A percentile compares a stretch with the other conserved stretches of the same genome.
phyloP scores from a whole-genome alignment of 208 protist species.

The Wallacemonas collosoma region DNA sequence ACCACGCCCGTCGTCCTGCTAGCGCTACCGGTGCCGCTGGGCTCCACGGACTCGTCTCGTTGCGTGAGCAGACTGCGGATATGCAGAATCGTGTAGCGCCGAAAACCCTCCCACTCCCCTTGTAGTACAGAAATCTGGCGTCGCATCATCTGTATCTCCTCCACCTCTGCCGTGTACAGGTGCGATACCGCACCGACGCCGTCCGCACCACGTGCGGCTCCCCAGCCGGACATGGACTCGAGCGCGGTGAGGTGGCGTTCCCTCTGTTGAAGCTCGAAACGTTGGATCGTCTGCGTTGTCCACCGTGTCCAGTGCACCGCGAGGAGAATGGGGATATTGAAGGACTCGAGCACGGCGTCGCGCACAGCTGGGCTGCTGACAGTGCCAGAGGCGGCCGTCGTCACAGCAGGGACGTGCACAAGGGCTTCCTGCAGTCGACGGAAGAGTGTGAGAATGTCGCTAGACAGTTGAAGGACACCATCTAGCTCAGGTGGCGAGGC shows the following conservation, averaged over 20 bases:
- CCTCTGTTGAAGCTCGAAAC: slow-evolving; percentile 29
- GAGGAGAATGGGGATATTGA: slow-evolving; percentile 35
- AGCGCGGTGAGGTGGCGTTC: slow-evolving; percentile 22
- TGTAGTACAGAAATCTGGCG: slow-evolving; percentile 34
- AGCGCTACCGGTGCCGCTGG: background rate
- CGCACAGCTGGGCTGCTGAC: slow-evolving; percentile 12
- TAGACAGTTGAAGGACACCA: slow-evolving; percentile 30
- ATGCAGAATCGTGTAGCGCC: slow-evolving; percentile 38
- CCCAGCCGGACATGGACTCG: slow-evolving; percentile 4
- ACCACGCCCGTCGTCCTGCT: background rate
- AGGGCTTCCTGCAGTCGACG: slow-evolving; percentile 22
- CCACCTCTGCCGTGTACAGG: slow-evolving; percentile 31
- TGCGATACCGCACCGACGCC: slow-evolving; percentile 24
- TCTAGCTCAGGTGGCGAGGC: slow-evolving; percentile 40
- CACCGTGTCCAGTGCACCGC: slow-evolving; percentile 42
- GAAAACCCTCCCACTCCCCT: slow-evolving; percentile 62
- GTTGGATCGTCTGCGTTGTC: slow-evolving; percentile 25
- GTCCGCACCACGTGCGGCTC: background rate
- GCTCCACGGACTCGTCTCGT: background rate
- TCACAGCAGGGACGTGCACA: slow-evolving; percentile 14
- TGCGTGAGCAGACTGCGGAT: slow-evolving; percentile 12
- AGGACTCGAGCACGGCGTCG: slow-evolving; percentile 33
- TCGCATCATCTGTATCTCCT: slow-evolving; percentile 39
- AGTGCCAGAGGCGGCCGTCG: background rate
- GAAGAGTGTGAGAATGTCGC: slow-evolving; percentile 24